phyloP scores from a whole-genome alignment of 495 filamentous ascomycete genomes.

The Aspergillus diversus region DNA sequence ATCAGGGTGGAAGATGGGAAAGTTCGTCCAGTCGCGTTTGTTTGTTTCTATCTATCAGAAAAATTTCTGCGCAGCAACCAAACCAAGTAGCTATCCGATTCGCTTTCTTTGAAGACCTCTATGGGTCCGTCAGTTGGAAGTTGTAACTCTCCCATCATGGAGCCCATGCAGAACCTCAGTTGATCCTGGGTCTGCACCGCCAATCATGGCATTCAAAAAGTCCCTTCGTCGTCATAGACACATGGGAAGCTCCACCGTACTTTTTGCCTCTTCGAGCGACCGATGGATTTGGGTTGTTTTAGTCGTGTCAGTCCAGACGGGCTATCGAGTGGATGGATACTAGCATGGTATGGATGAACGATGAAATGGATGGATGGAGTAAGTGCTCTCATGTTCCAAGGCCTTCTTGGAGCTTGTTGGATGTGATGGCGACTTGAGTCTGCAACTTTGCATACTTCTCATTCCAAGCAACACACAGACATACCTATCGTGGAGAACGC shows the following conservation, averaged over 20 bases:
- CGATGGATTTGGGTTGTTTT: constrained; percentile 2
- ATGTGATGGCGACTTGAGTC: too few species aligned
- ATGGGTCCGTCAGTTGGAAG: constrained; percentile 9
- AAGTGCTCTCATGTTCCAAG: constrained; percentile 4
- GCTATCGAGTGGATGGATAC: background rate
- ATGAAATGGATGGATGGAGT: constrained; percentile 4
- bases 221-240: constrained; percentile 31
- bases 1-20: background rate
- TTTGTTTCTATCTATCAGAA: constrained; percentile 27
- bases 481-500: background rate
- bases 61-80: constrained; percentile 26
- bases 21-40: constrained; percentile 16
- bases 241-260: constrained; percentile 31
- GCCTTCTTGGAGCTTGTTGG: background rate
- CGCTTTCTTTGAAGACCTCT: constrained; percentile 23
- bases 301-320: background rate
- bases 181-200: constrained; percentile 21
- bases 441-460: background rate
- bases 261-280: constrained; percentile 27
- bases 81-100: constrained; percentile 24
- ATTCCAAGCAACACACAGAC: background rate
- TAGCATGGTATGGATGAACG: constrained; percentile 10
- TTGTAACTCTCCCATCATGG: constrained; percentile 22
- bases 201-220: constrained; percentile 17
- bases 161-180: constrained; percentile 34